Percentiles rank a stretch among this genome's conserved stretches.
These are phyloP conservation scores for Hypoxylon rickii DNA, from an alignment of 495 filamentous ascomycete genomes.

Conservation along the genomic window DNA sequence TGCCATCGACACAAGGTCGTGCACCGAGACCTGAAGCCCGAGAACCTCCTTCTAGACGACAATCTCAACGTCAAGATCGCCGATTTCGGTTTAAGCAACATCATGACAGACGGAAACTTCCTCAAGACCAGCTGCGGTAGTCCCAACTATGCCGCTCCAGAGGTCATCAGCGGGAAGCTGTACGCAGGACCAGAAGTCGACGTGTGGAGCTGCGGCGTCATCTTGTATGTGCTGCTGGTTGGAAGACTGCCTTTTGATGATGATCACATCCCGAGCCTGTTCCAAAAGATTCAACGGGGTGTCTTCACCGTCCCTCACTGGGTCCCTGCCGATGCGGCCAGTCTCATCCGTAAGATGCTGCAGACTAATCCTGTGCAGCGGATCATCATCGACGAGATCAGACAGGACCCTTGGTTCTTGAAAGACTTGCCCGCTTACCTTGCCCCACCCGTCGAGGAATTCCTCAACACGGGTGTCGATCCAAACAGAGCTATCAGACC, in stretches of 20 bases:
- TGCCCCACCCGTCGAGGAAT: conserved; percentile 88
- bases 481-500: conserved; percentile 85
- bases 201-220: conserved; percentile 99
- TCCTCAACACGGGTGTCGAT: conserved; percentile 89
- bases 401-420: conserved; percentile 92
- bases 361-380: conserved; percentile 93
- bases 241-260: conserved; percentile 95
- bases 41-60: conserved; percentile 93
- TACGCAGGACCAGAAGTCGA: conserved; percentile 98
- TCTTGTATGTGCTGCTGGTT: conserved; percentile 91
- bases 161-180: conserved; percentile 96
- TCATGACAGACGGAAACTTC: conserved; percentile 99
- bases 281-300: conserved; percentile 61
- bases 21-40: conserved; percentile 95
- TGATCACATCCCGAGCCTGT: conserved; percentile 70
- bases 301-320: conserved; percentile 87
- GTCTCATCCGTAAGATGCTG: conserved; percentile 89
- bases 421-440: conserved; percentile 84
- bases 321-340: conserved; percentile 81
- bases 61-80: conserved; percentile 98
- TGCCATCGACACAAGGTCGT: conserved; percentile 99
- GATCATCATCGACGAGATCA: conserved; percentile 90
- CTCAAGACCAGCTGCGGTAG: conserved; percentile 98
- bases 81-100: conserved; percentile 97
- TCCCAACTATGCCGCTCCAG: conserved; percentile 96